A percentile compares a stretch with the other conserved stretches of the same genome.
These are phyloP conservation scores for Triangularia setosa DNA, from an alignment of 2,329 filamentous ascomycete genomes.

Conservation along the genomic window DNA sequence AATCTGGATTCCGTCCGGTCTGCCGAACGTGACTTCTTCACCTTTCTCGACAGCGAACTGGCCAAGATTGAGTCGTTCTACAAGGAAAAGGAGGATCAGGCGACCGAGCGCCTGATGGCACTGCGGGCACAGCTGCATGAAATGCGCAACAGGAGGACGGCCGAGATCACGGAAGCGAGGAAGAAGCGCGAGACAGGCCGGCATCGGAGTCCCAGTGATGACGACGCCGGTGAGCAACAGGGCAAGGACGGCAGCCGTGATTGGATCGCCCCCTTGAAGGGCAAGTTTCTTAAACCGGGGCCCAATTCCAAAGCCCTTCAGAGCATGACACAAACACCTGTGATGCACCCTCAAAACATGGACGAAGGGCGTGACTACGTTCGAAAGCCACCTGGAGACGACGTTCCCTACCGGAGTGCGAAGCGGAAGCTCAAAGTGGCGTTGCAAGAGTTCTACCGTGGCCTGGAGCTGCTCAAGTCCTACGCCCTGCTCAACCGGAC, in stretches of 20 bases:
- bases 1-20: constrained; percentile 55
- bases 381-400: constrained; percentile 47
- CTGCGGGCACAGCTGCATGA: constrained; percentile 85
- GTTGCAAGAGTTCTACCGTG: constrained; percentile 87
- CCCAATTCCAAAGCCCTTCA: constrained; percentile 59
- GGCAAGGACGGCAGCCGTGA: constrained; percentile 27
- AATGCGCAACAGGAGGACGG: constrained; percentile 79
- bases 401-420: constrained; percentile 78
- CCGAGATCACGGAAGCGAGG: constrained; percentile 57
- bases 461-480: constrained; percentile 85
- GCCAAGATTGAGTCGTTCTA: constrained; percentile 94
- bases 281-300: constrained; percentile 52
- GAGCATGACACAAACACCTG: constrained; percentile 50
- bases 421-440: constrained; percentile 91
- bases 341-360: constrained; percentile 30
- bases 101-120: constrained; percentile 64
- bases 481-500: constrained; percentile 88
- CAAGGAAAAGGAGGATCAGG: constrained; percentile 80
- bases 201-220: constrained; percentile 24
- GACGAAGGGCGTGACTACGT: constrained; percentile 47
- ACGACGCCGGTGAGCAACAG: constrained; percentile 23
- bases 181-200: constrained; percentile 32
- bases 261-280: constrained; percentile 53
- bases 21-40: constrained; percentile 79
- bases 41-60: constrained; percentile 77